phyloP scores from a whole-genome alignment of 164 flowering plant species.

The Berberis vulgaris region DNA sequence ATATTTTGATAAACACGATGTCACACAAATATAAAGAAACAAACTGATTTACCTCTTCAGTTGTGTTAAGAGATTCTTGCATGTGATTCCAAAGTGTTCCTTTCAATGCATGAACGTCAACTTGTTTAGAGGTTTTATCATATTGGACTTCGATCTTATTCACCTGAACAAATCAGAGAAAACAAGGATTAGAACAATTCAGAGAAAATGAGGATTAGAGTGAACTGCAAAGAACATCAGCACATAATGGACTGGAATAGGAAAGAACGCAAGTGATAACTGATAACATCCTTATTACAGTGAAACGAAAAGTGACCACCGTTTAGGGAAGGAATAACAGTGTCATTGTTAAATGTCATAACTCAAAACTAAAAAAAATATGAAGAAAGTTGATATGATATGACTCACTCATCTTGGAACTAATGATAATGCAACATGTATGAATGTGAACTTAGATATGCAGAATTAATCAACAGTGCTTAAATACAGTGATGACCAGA shows the following conservation, averaged over 20 bases:
- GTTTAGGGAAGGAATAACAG: too few species aligned
- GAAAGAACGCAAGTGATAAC: neutral
- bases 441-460: too few species aligned
- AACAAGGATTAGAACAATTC: neutral
- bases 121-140: slow-evolving; percentile 88
- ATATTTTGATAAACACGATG: too few species aligned
- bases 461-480: too few species aligned
- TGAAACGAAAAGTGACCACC: neutral
- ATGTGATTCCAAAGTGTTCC: slow-evolving; percentile 74
- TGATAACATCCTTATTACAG: neutral
- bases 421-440: too few species aligned
- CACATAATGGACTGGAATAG: neutral
- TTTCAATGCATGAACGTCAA: slow-evolving; percentile 86
- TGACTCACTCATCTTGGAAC: too few species aligned
- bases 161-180: slow-evolving; percentile 37
- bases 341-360: too few species aligned
- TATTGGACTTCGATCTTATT: slow-evolving; percentile 79
- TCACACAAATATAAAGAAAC: neutral
- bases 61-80: slow-evolving; percentile 27
- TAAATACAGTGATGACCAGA: too few species aligned
- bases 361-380: too few species aligned
- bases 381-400: too few species aligned
- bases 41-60: slow-evolving; percentile 25
- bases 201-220: neutral
- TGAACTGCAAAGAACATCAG: too few species aligned